phyloP scores from a whole-genome alignment of 177 flowering plant species.

The Vitis hybrid region DNA sequence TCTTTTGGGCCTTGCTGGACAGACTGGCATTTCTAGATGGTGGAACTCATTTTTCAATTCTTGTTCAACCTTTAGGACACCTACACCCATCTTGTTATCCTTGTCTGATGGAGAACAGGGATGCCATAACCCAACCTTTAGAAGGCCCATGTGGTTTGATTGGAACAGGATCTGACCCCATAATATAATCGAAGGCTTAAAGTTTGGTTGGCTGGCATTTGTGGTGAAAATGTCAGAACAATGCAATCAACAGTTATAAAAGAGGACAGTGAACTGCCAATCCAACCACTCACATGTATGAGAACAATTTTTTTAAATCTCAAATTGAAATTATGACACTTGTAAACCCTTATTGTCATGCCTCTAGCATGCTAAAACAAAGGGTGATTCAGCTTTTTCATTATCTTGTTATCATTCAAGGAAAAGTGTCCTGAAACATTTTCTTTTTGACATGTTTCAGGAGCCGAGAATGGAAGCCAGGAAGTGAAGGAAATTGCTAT shows the following conservation, averaged over 20 bases:
- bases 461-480: slow-evolving; percentile 79
- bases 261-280: neutral
- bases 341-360: no score
- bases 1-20: neutral
- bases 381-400: no score
- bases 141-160: neutral
- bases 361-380: no score
- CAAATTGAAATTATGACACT: no score
- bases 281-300: no score
- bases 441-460: slow-evolving; percentile 30
- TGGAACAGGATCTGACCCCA: neutral
- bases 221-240: neutral
- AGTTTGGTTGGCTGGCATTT: neutral
- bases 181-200: neutral
- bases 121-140: neutral
- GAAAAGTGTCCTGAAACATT: neutral
- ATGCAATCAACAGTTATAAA: neutral
- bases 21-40: neutral
- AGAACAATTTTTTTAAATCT: no score
- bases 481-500: slow-evolving; percentile 83
- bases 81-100: neutral
- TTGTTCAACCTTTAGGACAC: neutral
- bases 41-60: neutral
- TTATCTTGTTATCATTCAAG: no score
- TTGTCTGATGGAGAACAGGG: neutral